Conservation (phyloP, 164 flowering plant species). For the Sedum album region DNA sequence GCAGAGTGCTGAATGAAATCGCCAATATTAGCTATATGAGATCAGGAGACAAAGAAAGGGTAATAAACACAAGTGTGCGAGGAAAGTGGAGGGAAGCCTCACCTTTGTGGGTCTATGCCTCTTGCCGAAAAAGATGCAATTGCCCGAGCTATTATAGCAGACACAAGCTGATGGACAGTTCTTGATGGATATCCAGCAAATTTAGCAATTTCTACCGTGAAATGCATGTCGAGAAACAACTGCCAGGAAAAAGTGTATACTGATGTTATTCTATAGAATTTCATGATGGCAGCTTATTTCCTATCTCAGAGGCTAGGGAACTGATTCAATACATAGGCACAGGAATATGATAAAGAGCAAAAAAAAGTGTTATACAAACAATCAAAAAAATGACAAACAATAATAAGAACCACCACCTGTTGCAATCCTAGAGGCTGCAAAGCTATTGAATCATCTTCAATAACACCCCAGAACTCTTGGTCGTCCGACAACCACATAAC, state of each 20-base stretch:
- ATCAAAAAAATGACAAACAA: neutral
- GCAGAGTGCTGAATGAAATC: constrained; percentile 48
- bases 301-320: too few species aligned
- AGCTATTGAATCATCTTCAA: constrained; percentile 63
- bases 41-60: neutral
- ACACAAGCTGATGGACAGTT: constrained; percentile 69
- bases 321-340: too few species aligned
- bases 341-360: neutral
- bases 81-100: constrained; percentile 9
- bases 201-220: constrained; percentile 85
- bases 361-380: neutral
- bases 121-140: constrained; percentile 68
- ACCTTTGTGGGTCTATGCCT: constrained; percentile 90
- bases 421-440: constrained; percentile 78
- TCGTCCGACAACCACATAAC: constrained; percentile 94
- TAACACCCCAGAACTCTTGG: constrained; percentile 86
- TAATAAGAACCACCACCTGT: constrained; percentile 27
- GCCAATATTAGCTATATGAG: neutral
- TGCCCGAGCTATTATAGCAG: constrained; percentile 81
- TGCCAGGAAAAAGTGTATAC: constrained; percentile 22
- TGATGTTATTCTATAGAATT: neutral
- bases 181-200: constrained; percentile 83
- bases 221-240: constrained; percentile 95
- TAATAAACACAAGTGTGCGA: neutral
- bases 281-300: too few species aligned